Percentiles rank a stretch among this genome's conserved stretches.
Evolutionary conservation across 179 eudicot genomes (phyloP).

Genomic region (Heliamphora pulchella): DNA sequence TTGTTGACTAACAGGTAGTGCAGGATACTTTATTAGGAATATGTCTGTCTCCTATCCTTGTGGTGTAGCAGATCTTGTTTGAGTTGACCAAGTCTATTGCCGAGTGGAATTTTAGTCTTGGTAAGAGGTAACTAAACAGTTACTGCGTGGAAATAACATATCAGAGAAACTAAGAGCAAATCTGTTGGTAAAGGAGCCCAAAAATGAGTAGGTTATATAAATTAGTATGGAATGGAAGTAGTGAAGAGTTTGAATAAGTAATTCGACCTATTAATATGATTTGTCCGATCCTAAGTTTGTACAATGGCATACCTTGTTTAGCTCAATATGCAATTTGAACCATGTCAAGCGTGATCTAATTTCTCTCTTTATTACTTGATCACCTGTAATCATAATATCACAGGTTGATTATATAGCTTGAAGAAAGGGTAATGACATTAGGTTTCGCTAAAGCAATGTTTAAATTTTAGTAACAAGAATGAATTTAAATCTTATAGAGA

Average conservation of each 20-base stretch:
- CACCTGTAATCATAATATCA: neutral
- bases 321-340: neutral
- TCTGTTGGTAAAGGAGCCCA: neutral
- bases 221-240: neutral
- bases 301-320: too few relatives aligned
- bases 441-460: neutral
- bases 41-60: neutral
- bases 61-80: neutral
- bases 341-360: neutral
- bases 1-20: neutral
- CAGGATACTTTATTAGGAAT: neutral
- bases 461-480: neutral
- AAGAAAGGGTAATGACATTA: neutral
- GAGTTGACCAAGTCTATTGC: neutral
- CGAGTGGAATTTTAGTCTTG: neutral
- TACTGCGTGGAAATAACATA: neutral
- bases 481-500: neutral
- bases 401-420: too few relatives aligned
- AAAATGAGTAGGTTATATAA: neutral
- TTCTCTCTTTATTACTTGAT: neutral
- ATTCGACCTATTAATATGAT: neutral
- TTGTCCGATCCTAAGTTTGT: neutral
- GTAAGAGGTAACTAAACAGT: neutral
- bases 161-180: neutral
- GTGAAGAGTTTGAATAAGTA: neutral